A percentile compares a stretch with the other conserved stretches of the same genome.
These are phyloP conservation scores for Ichthyophonus hoferi DNA, from an alignment of 208 protist genomes.

Conservation along the genomic window DNA sequence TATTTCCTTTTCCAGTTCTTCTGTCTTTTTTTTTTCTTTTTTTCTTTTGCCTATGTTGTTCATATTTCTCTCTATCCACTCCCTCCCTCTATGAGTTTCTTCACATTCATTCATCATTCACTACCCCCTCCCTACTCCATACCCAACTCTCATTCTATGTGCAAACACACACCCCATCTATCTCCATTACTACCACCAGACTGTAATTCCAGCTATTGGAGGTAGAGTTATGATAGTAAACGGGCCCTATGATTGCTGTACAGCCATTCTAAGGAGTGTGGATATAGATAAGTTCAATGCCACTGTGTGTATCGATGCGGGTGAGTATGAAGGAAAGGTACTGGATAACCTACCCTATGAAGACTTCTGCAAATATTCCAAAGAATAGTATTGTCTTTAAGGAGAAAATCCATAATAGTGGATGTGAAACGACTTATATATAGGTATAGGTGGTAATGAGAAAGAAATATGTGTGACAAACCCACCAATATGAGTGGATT, in stretches of 20 bases:
- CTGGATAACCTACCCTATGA: constrained; percentile 33
- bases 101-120: not conserved
- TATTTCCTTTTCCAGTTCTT: too few species aligned
- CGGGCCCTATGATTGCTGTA: constrained; percentile 46
- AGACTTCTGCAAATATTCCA: constrained; percentile 45
- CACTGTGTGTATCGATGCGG: not conserved
- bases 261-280: constrained; percentile 42
- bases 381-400: too few species aligned
- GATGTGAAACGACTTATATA: too few species aligned
- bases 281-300: constrained; percentile 52
- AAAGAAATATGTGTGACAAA: too few species aligned
- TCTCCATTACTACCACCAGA: constrained; percentile 45
- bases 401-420: too few species aligned
- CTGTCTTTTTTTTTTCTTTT: too few species aligned
- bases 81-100: not conserved
- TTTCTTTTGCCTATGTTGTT: too few species aligned
- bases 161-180: too few species aligned
- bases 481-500: too few species aligned
- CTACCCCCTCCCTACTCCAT: not conserved
- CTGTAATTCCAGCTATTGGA: constrained; percentile 52
- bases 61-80: not conserved
- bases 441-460: too few species aligned
- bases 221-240: constrained; percentile 48
- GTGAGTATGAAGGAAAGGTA: not conserved
- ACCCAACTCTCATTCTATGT: not conserved